phyloP scores from a whole-genome alignment of 352 stramenopile species.

The Globisporangium nagaii region DNA sequence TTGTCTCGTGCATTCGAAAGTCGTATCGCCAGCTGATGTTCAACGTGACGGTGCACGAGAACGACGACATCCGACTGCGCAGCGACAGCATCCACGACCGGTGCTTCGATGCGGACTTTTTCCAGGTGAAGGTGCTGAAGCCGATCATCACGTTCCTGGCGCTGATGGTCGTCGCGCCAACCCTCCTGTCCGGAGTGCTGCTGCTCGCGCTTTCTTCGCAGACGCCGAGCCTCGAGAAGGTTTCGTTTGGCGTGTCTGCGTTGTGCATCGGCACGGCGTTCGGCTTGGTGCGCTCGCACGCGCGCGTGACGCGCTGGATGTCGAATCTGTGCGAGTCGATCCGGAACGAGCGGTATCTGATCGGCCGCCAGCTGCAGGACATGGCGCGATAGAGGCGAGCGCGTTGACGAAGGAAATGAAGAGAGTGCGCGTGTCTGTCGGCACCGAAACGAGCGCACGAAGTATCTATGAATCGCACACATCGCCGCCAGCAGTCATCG shows the following conservation, averaged over 20 bases:
- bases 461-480: no score
- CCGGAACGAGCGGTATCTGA: conserved; percentile 84
- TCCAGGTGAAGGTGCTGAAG: conserved; percentile 55
- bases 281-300: conserved; percentile 38
- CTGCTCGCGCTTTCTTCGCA: conserved; percentile 34
- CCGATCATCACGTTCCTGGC: conserved; percentile 45
- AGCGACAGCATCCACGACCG: conserved; percentile 51
- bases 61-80: conserved; percentile 51
- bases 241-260: conserved; percentile 46
- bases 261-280: conserved; percentile 34
- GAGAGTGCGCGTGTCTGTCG: not conserved
- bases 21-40: conserved; percentile 70
- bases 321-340: conserved; percentile 76
- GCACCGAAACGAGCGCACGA: no score
- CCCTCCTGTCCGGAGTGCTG: conserved; percentile 37
- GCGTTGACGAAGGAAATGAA: not conserved
- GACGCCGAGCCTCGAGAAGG: conserved; percentile 36
- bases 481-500: no score
- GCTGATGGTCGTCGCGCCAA: conserved; percentile 47
- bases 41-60: conserved; percentile 67
- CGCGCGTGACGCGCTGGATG: conserved; percentile 50
- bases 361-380: conserved; percentile 80
- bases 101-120: conserved; percentile 70
- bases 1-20: conserved; percentile 50
- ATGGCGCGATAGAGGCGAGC: conserved; percentile 55